Conservation (phyloP, 768 basidiomycete species). For the Tricholoma hemisulphureum region DNA sequence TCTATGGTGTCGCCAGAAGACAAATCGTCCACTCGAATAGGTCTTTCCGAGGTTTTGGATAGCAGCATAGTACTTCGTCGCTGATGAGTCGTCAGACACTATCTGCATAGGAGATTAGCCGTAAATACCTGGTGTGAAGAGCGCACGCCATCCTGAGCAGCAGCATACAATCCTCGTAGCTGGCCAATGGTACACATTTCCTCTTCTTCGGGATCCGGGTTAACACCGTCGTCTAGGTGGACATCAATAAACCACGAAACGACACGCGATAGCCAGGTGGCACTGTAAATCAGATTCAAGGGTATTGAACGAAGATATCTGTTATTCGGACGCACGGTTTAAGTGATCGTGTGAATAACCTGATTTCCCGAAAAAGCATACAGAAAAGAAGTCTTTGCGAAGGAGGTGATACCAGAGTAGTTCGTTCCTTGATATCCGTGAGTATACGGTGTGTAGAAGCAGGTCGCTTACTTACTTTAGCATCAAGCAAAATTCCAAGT, state of each 20-base stretch:
- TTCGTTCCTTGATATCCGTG: constrained; percentile 48
- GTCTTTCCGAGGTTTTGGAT: constrained; percentile 26
- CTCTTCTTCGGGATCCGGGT: constrained; percentile 44
- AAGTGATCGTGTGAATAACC: constrained; percentile 60
- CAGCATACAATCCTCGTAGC: constrained; percentile 48
- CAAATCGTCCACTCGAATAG: constrained; percentile 13
- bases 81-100: constrained; percentile 25
- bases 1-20: constrained; percentile 23
- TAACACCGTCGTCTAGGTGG: constrained; percentile 34
- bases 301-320: not conserved
- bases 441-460: not conserved
- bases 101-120: not conserved
- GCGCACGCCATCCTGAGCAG: constrained; percentile 47
- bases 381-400: constrained; percentile 61
- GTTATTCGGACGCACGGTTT: constrained; percentile 47
- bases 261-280: constrained; percentile 45
- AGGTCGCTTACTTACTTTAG: constrained; percentile 41
- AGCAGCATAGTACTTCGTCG: constrained; percentile 43
- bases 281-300: constrained; percentile 28
- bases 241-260: constrained; percentile 45
- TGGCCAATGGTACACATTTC: constrained; percentile 39
- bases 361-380: constrained; percentile 61
- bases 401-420: constrained; percentile 41
- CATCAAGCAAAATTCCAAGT: constrained; percentile 53
- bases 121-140: constrained; percentile 43